Conservation (phyloP, 2,329 filamentous ascomycete species). For the Colletotrichum costaricense region DNA sequence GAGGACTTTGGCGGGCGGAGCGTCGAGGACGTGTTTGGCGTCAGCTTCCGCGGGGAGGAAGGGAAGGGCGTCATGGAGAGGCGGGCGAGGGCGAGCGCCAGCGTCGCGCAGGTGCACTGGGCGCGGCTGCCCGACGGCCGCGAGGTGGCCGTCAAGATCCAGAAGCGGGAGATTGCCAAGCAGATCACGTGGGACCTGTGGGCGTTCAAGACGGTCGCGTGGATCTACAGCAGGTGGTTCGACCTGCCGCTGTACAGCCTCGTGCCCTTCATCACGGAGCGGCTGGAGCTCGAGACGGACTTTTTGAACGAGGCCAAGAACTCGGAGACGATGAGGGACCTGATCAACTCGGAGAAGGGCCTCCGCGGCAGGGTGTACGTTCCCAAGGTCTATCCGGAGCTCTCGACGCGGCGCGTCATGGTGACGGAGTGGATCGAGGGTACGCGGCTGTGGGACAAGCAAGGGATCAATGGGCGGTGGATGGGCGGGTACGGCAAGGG, state of each 20-base stretch:
- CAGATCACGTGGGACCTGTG: conserved; percentile 96
- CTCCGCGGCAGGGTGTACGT: conserved; percentile 88
- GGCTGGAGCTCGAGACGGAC: conserved; percentile 93
- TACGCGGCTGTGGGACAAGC: conserved; percentile 91
- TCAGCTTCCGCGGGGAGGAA: conserved; percentile 81
- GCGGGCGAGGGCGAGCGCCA: conserved; percentile 79
- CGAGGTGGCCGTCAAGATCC: conserved; percentile 95
- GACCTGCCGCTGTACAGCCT: conserved; percentile 92
- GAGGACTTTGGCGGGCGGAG: conserved; percentile 89
- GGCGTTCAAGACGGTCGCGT: conserved; percentile 91
- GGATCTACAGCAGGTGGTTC: conserved; percentile 87
- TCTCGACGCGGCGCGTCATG: conserved; percentile 86
- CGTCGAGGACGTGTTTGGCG: conserved; percentile 91
- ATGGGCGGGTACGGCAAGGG: conserved; percentile 79
- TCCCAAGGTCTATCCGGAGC: conserved; percentile 83
- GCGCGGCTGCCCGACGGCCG: conserved; percentile 85
- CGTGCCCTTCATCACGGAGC: conserved; percentile 92
- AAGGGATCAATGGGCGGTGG: conserved; percentile 82
- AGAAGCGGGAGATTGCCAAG: conserved; percentile 92
- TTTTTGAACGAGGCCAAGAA: conserved; percentile 94
- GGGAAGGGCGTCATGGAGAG: conserved; percentile 73
- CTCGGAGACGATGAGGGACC: conserved; percentile 81
- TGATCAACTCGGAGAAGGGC: conserved; percentile 80
- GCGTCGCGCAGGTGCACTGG: conserved; percentile 98
- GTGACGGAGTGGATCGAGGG: conserved; percentile 99